Base-by-base conservation (phyloP, 2,329 filamentous ascomycete genomes). In the Leptographium radiaticola region DNA sequence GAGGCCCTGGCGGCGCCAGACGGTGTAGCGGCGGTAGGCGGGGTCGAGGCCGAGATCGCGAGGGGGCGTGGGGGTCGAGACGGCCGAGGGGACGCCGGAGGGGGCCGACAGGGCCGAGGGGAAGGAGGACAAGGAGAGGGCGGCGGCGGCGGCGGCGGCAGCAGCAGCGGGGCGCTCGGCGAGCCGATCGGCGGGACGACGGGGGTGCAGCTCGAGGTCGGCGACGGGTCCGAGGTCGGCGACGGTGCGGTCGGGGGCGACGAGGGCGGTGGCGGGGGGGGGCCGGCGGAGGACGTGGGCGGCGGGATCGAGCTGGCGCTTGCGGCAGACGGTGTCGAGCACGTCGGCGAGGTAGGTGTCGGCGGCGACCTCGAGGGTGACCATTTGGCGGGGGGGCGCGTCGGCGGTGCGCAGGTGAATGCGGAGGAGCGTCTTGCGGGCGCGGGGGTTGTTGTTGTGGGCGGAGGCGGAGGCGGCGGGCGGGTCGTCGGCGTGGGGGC, bases 321-420 rank as follows among this genome's bases (percentile, higher is more conserved):
- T 87, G 44, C 83, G 79, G 65, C 87, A 93, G 2, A 87, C 83
- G 59, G 82, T 75, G 63, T 91, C 87, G 51, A 91, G 80, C 33
- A 93, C 81, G 65, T 93, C 87, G 45, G 85, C 86, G 46, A 93
- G 79, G 65, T 90, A 93, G 34, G 84, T 91, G 60, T 91, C 86
- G 0, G 86, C 89, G 0, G 85, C 90, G 47, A 88, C 86, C 57
- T 87, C 81, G 18, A 90, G 71, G 1, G 82, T 84, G 30, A 88
- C 77, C 70, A 83, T 81, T 62, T 85, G 84, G n/a, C 85, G 84
- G 48, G 86, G 80, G 10, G 84, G 76, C 7, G 81, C 74, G 63
- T 89, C 85, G 0, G 81, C 77, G 6, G 80, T 81, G 67, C 81
- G 73, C 59, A 88, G 86, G 64, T 88, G 83, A 49, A 91, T 79